Percentiles rank a stretch among this genome's conserved stretches.
phyloP scores from a whole-genome alignment of 768 basidiomycete species.

The Royoungia palumana region DNA sequence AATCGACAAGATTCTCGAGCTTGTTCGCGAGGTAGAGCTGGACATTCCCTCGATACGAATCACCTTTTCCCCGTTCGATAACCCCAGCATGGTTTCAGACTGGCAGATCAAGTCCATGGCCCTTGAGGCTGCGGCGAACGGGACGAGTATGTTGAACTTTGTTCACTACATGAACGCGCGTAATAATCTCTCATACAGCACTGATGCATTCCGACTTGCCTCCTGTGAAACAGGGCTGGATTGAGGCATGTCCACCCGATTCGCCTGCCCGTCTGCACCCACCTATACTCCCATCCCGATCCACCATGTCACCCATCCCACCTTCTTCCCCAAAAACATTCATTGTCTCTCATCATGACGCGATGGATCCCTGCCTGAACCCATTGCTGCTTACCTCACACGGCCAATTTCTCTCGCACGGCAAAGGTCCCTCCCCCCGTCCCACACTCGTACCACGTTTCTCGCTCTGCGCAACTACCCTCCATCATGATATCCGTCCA shows the following conservation, averaged over 20 bases:
- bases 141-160: slow-evolving; percentile 19
- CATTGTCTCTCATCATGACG: slow-evolving; percentile 33
- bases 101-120: slow-evolving; percentile 23
- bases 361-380: slow-evolving; percentile 40
- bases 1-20: slow-evolving; percentile 14
- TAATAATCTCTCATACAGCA: slow-evolving; percentile 14
- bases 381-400: slow-evolving; percentile 39
- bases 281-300: slow-evolving; percentile 13
- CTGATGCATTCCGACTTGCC: slow-evolving; percentile 34
- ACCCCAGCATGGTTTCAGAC: slow-evolving; percentile 26
- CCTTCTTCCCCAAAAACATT: slow-evolving; percentile 24
- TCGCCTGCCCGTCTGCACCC: slow-evolving; percentile 28
- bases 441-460: slow-evolving; percentile 48
- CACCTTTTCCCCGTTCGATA: slow-evolving; percentile 29
- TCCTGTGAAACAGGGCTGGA: slow-evolving; percentile 24
- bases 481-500: slow-evolving; percentile 57
- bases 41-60: slow-evolving; percentile 32
- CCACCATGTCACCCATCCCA: background rate
- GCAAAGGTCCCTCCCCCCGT: slow-evolving; percentile 44
- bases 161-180: background rate
- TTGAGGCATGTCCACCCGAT: slow-evolving; percentile 17
- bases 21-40: slow-evolving; percentile 27
- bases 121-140: slow-evolving; percentile 25
- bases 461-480: slow-evolving; percentile 44
- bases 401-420: slow-evolving; percentile 50